These are phyloP conservation scores for Neofusicoccum parvum DNA, from an alignment of 2,329 filamentous ascomycete species.

Conservation along the genomic window DNA sequence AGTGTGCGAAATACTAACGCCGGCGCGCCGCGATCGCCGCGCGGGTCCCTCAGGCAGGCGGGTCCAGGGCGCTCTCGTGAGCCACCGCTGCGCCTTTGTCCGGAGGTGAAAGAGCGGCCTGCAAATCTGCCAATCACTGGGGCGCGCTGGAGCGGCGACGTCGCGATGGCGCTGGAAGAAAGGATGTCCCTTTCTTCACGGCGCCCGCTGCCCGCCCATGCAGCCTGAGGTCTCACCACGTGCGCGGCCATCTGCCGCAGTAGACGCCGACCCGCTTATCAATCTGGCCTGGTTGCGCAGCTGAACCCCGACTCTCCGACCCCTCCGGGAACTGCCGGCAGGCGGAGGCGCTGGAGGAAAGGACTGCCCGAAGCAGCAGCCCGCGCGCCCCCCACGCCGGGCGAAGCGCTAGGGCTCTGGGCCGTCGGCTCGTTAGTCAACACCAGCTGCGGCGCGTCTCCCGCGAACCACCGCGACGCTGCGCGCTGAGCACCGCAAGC, in stretches of 20 bases:
- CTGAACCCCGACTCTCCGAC: neutral
- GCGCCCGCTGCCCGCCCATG: neutral
- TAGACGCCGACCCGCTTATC: conserved; percentile 12
- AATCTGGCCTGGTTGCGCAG: neutral
- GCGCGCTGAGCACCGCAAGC: neutral
- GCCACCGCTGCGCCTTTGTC: conserved; percentile 3
- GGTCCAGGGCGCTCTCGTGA: conserved; percentile 3
- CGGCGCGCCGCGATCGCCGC: conserved; percentile 16
- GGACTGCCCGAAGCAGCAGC: neutral
- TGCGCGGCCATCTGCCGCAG: conserved; percentile 7
- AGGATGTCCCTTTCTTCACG: neutral
- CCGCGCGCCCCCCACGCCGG: conserved; percentile 4
- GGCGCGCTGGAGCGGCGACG: neutral
- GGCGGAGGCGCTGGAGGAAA: neutral
- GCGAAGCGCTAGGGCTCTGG: neutral
- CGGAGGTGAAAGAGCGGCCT: conserved; percentile 4
- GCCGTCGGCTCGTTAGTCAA: conserved; percentile 13
- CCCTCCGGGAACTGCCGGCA: neutral
- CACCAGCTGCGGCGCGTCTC: conserved; percentile 15
- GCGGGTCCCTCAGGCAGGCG: neutral
- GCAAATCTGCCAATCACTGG: conserved; percentile 14
- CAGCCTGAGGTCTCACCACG: neutral
- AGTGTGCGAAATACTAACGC: neutral
- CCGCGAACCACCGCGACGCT: conserved; percentile 14
- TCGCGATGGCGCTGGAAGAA: neutral